Conservation (phyloP, 2,329 filamentous ascomycete genomes). For the Colletotrichum sp. region DNA sequence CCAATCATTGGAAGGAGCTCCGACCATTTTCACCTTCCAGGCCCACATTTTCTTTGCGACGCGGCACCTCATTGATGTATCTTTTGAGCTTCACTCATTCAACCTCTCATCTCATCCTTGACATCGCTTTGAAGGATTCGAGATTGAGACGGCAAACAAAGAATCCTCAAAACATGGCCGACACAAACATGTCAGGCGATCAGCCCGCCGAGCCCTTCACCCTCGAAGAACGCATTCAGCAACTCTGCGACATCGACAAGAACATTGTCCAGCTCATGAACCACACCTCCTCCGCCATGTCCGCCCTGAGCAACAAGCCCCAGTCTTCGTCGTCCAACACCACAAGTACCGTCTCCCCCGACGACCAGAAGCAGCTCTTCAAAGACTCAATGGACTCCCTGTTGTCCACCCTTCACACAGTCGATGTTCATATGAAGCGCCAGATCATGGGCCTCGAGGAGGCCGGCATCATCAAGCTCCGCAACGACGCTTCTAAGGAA, state of each 20-base stretch:
- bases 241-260: constrained; percentile 80
- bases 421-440: constrained; percentile 76
- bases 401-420: constrained; percentile 73
- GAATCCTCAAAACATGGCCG: constrained; percentile 4
- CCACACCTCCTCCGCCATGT: constrained; percentile 52
- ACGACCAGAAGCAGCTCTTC: constrained; percentile 56
- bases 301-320: constrained; percentile 49
- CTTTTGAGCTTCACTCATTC: not conserved
- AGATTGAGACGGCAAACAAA: not conserved
- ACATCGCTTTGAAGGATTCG: not conserved
- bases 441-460: constrained; percentile 84
- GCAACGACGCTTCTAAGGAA: constrained; percentile 27
- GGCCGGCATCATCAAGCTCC: constrained; percentile 71
- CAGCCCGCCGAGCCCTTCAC: constrained; percentile 60
- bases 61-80: constrained; percentile 1
- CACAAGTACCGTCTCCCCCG: not conserved
- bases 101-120: not conserved
- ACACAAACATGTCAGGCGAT: constrained; percentile 20
- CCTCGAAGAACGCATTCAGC: constrained; percentile 78
- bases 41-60: not conserved
- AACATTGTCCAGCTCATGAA: constrained; percentile 46
- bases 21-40: not conserved
- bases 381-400: constrained; percentile 69
- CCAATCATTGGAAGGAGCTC: not conserved
- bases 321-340: constrained; percentile 33